Evolutionary conservation across 2,329 filamentous ascomycete genomes (phyloP), one percentile per base, ranked within the genome.

Genomic region (Cryphonectria radicalis): DNA sequence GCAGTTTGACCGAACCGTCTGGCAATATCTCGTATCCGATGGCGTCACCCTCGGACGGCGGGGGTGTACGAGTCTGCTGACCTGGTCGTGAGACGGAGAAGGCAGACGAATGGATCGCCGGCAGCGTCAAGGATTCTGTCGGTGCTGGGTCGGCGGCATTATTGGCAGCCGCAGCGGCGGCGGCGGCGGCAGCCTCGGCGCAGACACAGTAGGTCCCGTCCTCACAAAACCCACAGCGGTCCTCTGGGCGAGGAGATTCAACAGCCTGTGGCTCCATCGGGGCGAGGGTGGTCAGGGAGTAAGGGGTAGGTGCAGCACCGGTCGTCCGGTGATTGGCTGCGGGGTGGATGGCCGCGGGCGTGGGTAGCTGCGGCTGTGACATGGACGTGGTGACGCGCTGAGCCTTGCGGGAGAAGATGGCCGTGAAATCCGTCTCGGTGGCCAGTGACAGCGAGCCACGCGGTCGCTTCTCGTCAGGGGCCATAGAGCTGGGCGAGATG

Each of bases 161-260:
- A 32, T 25, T 66, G 50, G 28, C 53, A 19, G 37, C 53, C 19
- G 32, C 37, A 13, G n/a, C 37, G 22, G 46, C 46, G 72, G 79
- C 77, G 25, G n/a, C n/a, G n/a, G 77, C 75, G 13, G 78, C 80
- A 7, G 73, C 69, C 55, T 95, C 93, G 35, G 92, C 93, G 80
- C 93, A 96, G 74, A 94, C 90, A 77, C 93, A 96, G 76, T 93
- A 93, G 0, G 91, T 94, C 5, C 92, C 92, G 72, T 95, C 92
- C 73, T 91, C 89, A 81, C 93, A 96, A 82, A 96, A 96, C 8
- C 93, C 93, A 79, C 93, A 96, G 28, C 89, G 87, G 76, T 95
- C 93, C 73, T 89, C 87, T 6, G 87, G 74, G 32, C 70, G 69
- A n/a, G 71, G 71, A 11, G 71, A 73, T 22, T 71, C 71, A 7